These are phyloP conservation scores for Pyrenophora tritici-repentis DNA, from an alignment of 2,329 filamentous ascomycete genomes.

Conservation along the genomic window DNA sequence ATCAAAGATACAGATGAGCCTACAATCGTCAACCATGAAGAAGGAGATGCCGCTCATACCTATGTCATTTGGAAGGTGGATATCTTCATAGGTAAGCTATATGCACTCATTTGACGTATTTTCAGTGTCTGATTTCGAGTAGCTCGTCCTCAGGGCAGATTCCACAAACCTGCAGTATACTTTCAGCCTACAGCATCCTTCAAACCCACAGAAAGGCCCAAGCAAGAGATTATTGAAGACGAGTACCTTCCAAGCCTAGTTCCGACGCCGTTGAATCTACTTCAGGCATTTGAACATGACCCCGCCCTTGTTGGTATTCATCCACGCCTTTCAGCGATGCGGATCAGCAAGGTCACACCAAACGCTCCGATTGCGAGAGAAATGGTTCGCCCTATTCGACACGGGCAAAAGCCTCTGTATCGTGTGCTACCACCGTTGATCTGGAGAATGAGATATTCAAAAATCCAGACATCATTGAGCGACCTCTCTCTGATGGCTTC, in stretches of 20 bases:
- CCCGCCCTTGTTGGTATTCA: constrained; percentile 64
- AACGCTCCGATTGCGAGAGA: constrained; percentile 65
- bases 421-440: constrained; percentile 72
- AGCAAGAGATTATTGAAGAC: constrained; percentile 52
- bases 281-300: constrained; percentile 73
- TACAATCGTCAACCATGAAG: constrained; percentile 35
- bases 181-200: constrained; percentile 63
- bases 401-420: constrained; percentile 65
- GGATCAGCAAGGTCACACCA: constrained; percentile 75
- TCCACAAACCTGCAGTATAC: constrained; percentile 69
- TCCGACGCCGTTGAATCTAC: constrained; percentile 74
- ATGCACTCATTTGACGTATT: no score
- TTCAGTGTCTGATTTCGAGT: constrained; percentile 11
- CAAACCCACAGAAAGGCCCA: constrained; percentile 56
- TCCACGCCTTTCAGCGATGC: constrained; percentile 72
- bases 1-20: constrained; percentile 43
- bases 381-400: constrained; percentile 66
- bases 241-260: constrained; percentile 73
- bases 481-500: constrained; percentile 66
- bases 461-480: constrained; percentile 62
- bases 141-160: constrained; percentile 60
- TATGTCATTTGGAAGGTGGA: constrained; percentile 49
- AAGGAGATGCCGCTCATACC: constrained; percentile 28
- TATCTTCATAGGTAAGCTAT: constrained; percentile 42
- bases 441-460: constrained; percentile 73